Percentiles rank a stretch among this genome's conserved stretches.
phyloP scores from a whole-genome alignment of 345 rosid species.

The Lepidium didymum region DNA sequence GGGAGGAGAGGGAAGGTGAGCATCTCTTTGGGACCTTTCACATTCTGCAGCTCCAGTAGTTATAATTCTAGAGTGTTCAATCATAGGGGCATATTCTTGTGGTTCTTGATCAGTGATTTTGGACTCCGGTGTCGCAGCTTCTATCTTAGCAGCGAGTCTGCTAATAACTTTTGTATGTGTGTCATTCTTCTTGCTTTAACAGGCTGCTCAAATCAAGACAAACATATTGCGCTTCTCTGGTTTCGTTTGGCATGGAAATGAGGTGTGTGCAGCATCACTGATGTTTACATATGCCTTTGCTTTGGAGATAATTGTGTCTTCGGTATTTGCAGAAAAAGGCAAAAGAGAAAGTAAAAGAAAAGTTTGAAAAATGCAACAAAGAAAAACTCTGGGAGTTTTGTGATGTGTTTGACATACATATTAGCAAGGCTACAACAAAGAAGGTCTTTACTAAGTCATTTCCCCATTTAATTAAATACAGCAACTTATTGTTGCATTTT shows the following conservation, averaged over 20 bases:
- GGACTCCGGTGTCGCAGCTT: not conserved
- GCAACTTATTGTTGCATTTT: constrained; percentile 1
- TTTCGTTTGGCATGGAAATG: constrained; percentile 89
- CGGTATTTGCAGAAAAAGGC: constrained; percentile 65
- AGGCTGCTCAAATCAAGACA: constrained; percentile 84
- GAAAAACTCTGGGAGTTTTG: constrained; percentile 80
- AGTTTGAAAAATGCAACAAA: constrained; percentile 77
- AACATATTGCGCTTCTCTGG: constrained; percentile 85
- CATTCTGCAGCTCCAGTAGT: not conserved
- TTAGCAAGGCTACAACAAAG: constrained; percentile 57
- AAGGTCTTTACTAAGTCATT: constrained; percentile 39
- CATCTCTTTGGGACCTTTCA: not conserved
- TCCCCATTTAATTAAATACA: not conserved
- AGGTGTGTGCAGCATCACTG: constrained; percentile 49
- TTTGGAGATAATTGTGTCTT: not conserved
- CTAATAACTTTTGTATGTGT: constrained; percentile 9
- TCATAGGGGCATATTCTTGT: not conserved
- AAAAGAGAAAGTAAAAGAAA: constrained; percentile 68
- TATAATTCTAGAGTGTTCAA: not conserved
- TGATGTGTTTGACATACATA: constrained; percentile 67
- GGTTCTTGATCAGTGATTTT: not conserved
- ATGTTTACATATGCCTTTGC: not conserved
- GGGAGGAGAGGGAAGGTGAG: constrained; percentile 80
- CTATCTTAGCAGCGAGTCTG: constrained; percentile 9
- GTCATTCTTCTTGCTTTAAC: constrained; percentile 32